These are phyloP conservation scores for Scheffersomyces stipitis DNA, from an alignment of 805 yeast genomes.

Conservation along the genomic window DNA sequence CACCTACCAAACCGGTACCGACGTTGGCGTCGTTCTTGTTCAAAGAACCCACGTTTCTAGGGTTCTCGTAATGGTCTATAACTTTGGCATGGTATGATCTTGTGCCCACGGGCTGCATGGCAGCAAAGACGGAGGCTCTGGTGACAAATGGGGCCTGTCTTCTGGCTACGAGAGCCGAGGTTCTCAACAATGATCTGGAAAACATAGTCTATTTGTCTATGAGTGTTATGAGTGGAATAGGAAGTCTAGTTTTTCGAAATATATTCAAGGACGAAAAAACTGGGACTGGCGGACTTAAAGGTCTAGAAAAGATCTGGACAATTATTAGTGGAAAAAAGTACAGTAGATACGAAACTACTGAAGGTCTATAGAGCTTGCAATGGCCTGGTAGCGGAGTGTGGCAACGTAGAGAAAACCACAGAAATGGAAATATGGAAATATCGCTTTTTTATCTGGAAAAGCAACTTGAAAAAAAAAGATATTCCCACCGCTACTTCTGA, in stretches of 20 bases:
- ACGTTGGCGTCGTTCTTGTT: slow-evolving; percentile 74
- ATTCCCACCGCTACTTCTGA: background rate
- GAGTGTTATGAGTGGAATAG: background rate
- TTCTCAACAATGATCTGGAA: slow-evolving; percentile 23
- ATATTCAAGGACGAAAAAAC: background rate
- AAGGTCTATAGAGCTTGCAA: background rate
- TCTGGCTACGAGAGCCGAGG: slow-evolving; percentile 8
- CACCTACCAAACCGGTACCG: slow-evolving; percentile 97
- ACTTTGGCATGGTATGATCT: slow-evolving; percentile 85
- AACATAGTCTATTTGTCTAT: slow-evolving; percentile 15
- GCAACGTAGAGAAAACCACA: background rate
- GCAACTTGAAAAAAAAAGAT: background rate
- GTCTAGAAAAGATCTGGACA: background rate
- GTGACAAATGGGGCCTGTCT: background rate
- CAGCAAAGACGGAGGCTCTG: slow-evolving; percentile 7
- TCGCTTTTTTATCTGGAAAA: too few species aligned
- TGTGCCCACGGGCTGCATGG: slow-evolving; percentile 5
- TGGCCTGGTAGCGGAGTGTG: background rate
- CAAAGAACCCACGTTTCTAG: slow-evolving; percentile 93
- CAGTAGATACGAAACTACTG: too few species aligned
- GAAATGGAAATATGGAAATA: too few species aligned
- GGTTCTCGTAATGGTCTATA: slow-evolving; percentile 93
- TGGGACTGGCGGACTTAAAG: background rate
- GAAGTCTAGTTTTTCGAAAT: background rate
- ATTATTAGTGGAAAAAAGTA: too few species aligned